These are phyloP conservation scores for Oryza meyeriana DNA, from an alignment of 176 grass and related monocot genomes.

Conservation along the genomic window DNA sequence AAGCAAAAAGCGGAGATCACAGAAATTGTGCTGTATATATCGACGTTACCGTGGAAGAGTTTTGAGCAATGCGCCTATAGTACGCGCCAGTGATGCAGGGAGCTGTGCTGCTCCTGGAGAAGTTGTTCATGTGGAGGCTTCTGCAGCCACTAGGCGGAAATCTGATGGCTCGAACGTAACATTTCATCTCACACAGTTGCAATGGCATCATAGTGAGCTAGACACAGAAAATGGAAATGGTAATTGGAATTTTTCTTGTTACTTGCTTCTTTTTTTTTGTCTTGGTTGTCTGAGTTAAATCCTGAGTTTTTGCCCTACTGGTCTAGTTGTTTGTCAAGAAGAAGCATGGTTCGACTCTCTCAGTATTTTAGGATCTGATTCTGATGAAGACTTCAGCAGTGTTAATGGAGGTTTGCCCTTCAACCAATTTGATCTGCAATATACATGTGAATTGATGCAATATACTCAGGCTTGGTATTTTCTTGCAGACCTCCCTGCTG, in stretches of 20 bases:
- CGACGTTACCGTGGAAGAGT: constrained; percentile 59
- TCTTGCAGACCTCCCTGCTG: constrained; percentile 61
- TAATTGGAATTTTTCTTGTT: constrained; percentile 32
- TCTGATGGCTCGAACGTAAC: constrained; percentile 67
- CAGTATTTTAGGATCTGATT: constrained; percentile 91
- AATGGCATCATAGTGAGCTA: constrained; percentile 89
- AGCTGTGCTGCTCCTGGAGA: constrained; percentile 39
- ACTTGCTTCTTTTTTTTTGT: background rate
- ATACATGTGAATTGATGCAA: background rate
- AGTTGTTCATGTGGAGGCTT: constrained; percentile 50
- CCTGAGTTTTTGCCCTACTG: background rate
- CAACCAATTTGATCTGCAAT: background rate
- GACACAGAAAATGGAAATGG: constrained; percentile 71
- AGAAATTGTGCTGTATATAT: constrained; percentile 49
- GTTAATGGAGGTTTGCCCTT: constrained; percentile 78
- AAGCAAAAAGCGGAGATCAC: constrained; percentile 40
- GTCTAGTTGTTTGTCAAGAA: constrained; percentile 80
- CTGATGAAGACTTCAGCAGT: constrained; percentile 88
- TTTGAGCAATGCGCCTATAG: constrained; percentile 46
- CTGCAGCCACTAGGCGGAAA: constrained; percentile 35
- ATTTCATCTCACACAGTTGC: constrained; percentile 83
- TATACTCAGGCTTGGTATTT: constrained; percentile 21
- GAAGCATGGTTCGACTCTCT: constrained; percentile 92
- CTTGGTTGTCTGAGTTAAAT: background rate
- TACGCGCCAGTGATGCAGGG: constrained; percentile 41